These are phyloP conservation scores for Peronospora belbahrii DNA, from an alignment of 352 stramenopile genomes.

Conservation along the genomic window DNA sequence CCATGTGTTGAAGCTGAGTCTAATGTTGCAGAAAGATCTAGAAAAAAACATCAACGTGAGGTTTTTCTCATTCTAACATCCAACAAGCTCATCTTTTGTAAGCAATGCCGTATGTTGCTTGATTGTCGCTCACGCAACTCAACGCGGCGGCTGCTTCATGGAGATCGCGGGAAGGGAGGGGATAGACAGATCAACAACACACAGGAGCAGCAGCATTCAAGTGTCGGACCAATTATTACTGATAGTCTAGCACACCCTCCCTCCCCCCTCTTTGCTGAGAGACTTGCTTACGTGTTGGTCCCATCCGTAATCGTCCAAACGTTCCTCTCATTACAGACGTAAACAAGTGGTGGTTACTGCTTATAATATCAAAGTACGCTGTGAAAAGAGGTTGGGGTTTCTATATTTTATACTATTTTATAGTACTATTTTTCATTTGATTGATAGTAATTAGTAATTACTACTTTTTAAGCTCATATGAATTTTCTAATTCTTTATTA, in stretches of 20 bases:
- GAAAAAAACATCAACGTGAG: neutral
- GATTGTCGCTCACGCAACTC: constrained; percentile 1
- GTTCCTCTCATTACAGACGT: too few relatives aligned
- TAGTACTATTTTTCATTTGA: too few relatives aligned
- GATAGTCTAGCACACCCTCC: constrained; percentile 1
- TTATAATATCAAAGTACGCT: too few relatives aligned
- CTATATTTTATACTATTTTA: too few relatives aligned
- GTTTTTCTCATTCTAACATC: neutral
- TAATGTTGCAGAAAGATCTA: neutral
- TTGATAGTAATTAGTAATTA: too few relatives aligned
- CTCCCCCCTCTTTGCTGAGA: constrained; percentile 16
- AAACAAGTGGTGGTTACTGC: too few relatives aligned
- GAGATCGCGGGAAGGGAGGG: constrained; percentile 15
- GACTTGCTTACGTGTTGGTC: constrained; percentile 26
- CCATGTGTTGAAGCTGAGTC: neutral
- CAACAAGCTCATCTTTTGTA: neutral
- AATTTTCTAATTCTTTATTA: too few relatives aligned
- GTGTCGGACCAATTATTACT: constrained; percentile 30
- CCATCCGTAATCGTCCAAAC: constrained; percentile 27
- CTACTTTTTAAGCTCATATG: too few relatives aligned
- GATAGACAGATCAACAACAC: constrained; percentile 19
- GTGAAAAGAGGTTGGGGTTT: too few relatives aligned
- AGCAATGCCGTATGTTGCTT: constrained; percentile 2
- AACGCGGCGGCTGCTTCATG: neutral
- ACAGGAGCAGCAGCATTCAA: constrained; percentile 21